phyloP scores from a whole-genome alignment of 805 yeast genomes.

The Starmerella khaoyaiensis region DNA sequence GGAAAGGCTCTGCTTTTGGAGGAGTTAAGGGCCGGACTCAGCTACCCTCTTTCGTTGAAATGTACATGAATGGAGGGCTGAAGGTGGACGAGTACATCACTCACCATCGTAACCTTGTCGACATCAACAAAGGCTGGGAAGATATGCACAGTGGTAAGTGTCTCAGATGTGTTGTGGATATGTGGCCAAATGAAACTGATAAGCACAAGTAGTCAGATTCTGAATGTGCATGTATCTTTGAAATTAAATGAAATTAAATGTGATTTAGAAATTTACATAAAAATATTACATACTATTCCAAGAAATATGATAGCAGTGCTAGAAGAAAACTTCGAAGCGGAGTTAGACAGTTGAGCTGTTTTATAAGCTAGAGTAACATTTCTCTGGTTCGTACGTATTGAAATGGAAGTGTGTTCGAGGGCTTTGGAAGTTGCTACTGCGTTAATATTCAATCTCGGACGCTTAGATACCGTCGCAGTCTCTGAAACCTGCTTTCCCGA shows the following conservation, averaged over 20 bases:
- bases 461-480: too few relatives aligned
- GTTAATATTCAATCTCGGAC: too few relatives aligned
- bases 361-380: too few relatives aligned
- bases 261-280: not conserved
- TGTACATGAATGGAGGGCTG: conserved; percentile 65
- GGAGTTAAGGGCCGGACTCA: conserved; percentile 97
- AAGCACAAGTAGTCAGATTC: conserved; percentile 10
- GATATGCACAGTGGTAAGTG: conserved; percentile 92
- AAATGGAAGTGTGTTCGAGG: too few relatives aligned
- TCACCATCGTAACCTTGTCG: conserved; percentile 63
- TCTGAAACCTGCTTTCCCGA: too few relatives aligned
- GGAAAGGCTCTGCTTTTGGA: conserved; percentile 99
- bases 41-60: conserved; percentile 79
- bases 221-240: not conserved
- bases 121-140: conserved; percentile 80
- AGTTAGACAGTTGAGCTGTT: too few relatives aligned
- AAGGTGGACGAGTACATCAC: conserved; percentile 94
- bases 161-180: conserved; percentile 64
- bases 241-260: not conserved
- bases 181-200: conserved; percentile 17
- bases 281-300: too few relatives aligned
- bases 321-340: too few relatives aligned
- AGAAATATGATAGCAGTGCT: too few relatives aligned
- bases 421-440: too few relatives aligned
- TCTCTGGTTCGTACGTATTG: too few relatives aligned